Evolutionary conservation across 2,329 filamentous ascomycete genomes (phyloP).

Genomic region (Botrytis pseudocinerea): DNA sequence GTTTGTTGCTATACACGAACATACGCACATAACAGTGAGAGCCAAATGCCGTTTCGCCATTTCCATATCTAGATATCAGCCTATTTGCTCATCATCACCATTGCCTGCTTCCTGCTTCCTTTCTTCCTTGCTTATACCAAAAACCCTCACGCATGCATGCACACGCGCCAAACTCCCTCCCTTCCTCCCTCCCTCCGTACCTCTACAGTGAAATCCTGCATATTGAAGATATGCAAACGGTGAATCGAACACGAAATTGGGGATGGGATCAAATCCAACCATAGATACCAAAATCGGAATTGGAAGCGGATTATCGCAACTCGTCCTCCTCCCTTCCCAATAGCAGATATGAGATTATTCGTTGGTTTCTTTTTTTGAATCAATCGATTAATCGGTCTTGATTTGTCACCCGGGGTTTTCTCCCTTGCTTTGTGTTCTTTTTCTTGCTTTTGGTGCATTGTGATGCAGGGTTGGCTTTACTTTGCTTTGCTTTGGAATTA

Average conservation of each 20-base stretch:
- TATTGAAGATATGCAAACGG: not conserved
- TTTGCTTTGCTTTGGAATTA: not conserved
- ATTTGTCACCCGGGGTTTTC: not conserved
- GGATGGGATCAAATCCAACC: not conserved
- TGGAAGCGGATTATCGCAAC: not conserved
- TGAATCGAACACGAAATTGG: not conserved
- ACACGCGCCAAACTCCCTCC: not conserved
- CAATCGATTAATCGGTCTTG: not conserved
- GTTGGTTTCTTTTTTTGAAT: not conserved
- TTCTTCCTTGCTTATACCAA: not conserved
- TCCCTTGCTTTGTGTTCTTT: not conserved
- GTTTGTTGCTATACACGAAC: not conserved
- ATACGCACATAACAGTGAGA: not conserved
- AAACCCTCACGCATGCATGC: not conserved
- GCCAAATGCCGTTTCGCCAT: not conserved
- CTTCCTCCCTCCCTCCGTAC: not conserved
- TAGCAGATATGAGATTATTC: not conserved
- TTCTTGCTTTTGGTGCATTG: not conserved
- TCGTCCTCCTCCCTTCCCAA: accelerated
- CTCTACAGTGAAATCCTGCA: not conserved
- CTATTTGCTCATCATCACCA: not conserved
- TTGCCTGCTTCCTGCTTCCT: not conserved
- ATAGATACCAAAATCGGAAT: not conserved
- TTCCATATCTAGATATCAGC: not conserved
- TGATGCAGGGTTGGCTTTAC: too few relatives aligned